These are phyloP conservation scores for Metschnikowia similis DNA, from an alignment of 805 yeast species.

Conservation along the genomic window DNA sequence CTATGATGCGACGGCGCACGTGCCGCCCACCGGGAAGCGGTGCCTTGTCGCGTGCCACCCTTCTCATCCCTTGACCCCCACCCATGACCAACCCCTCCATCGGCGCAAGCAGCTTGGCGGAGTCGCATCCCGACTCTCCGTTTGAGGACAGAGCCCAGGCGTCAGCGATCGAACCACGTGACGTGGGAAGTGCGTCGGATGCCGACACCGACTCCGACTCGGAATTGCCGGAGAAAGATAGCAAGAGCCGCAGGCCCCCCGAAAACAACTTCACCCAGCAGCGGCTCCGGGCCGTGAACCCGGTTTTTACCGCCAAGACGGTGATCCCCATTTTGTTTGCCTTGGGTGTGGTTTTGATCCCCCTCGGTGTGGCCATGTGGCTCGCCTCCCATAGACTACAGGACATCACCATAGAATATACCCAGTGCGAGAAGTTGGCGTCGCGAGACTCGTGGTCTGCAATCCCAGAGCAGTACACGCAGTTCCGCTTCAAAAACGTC, in stretches of 20 bases:
- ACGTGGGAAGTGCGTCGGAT: slow-evolving; percentile 10
- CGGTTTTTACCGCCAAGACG: slow-evolving; percentile 39
- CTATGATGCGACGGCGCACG: no score
- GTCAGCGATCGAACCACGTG: background rate
- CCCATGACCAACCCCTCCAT: background rate
- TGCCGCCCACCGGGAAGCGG: no score
- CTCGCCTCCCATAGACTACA: slow-evolving; percentile 36
- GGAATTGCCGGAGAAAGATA: slow-evolving; percentile 33
- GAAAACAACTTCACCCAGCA: slow-evolving; percentile 58
- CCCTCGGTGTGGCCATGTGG: slow-evolving; percentile 47
- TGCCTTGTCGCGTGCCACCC: background rate
- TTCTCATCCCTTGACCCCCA: background rate
- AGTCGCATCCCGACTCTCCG: slow-evolving; percentile 10
- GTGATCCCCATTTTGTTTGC: slow-evolving; percentile 38
- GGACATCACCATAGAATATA: slow-evolving; percentile 39
- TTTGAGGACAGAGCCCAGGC: slow-evolving; percentile 12
- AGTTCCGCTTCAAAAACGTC: slow-evolving; percentile 31
- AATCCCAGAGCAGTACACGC: slow-evolving; percentile 35
- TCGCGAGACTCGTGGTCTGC: slow-evolving; percentile 28
- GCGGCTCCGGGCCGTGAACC: slow-evolving; percentile 47
- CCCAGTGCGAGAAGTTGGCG: slow-evolving; percentile 38
- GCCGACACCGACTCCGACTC: slow-evolving; percentile 39
- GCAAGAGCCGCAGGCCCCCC: slow-evolving; percentile 60
- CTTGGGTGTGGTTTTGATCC: slow-evolving; percentile 39
- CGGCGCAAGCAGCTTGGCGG: background rate